A percentile compares a stretch with the other conserved stretches of the same genome.
phyloP scores from a whole-genome alignment of 73 alveolate species.

The Paraurostyla sp. region DNA sequence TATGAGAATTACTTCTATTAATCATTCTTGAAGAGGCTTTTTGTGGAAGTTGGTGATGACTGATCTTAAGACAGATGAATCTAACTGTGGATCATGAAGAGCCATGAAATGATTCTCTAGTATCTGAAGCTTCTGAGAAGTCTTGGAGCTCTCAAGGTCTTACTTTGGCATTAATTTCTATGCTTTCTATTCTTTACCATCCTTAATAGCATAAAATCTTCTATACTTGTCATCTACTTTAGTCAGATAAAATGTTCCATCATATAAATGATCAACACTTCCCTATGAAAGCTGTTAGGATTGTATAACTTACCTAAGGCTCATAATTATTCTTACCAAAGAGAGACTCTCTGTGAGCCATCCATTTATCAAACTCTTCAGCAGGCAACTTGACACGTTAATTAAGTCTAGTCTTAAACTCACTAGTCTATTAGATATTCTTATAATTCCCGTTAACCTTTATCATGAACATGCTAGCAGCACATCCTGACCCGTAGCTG shows the following conservation, averaged over 20 bases:
- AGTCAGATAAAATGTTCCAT: conserved; percentile 91
- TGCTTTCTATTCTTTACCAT: background rate
- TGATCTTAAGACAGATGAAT: conserved; percentile 23
- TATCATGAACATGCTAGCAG: conserved; percentile 94
- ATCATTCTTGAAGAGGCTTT: conserved; percentile 64
- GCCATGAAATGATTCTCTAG: background rate
- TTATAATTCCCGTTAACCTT: conserved; percentile 71
- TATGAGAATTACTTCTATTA: conserved; percentile 36
- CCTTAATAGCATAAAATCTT: conserved; percentile 72
- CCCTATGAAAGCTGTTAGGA: conserved; percentile 5
- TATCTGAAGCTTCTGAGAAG: background rate
- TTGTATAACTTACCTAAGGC: conserved; percentile 69
- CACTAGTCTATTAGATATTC: conserved; percentile 63
- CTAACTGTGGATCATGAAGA: background rate
- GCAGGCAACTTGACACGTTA: conserved; percentile 84
- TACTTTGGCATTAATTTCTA: background rate
- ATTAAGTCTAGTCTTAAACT: conserved; percentile 76
- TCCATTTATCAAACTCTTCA: conserved; percentile 83
- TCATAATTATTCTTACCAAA: conserved; percentile 79
- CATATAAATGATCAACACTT: conserved; percentile 79
- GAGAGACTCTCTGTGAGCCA: conserved; percentile 85
- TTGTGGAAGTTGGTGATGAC: conserved; percentile 68
- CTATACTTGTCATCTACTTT: conserved; percentile 93
- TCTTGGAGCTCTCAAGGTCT: conserved; percentile 36
- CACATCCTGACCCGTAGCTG: conserved; percentile 99